Percentiles rank a stretch among this genome's conserved stretches.
phyloP scores from a whole-genome alignment of 1,139 yeast genomes.

The Magnusiomyces tetraspermus region DNA sequence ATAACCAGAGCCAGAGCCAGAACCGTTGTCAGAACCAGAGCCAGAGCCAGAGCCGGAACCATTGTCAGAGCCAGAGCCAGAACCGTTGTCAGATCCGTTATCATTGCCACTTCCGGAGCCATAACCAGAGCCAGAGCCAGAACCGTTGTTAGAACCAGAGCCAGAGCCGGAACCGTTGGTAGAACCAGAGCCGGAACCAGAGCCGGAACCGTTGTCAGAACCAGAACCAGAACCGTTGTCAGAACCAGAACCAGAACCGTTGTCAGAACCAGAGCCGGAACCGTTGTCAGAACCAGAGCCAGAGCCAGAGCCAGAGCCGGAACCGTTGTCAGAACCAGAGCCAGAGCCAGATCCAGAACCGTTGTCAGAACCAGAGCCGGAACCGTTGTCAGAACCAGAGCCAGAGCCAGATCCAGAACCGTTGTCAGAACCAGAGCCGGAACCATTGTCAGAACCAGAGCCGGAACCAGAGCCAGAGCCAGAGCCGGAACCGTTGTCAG shows the following conservation, averaged over 20 bases:
- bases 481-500: neutral
- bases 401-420: neutral
- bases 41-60: slow-evolving; percentile 6
- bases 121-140: slow-evolving; percentile 1
- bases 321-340: neutral
- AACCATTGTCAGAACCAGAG: neutral
- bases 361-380: slow-evolving; percentile 5
- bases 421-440: neutral
- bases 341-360: slow-evolving; percentile 3
- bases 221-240: slow-evolving; percentile 8
- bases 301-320: slow-evolving; percentile 5
- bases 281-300: slow-evolving; percentile 3
- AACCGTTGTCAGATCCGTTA: slow-evolving; percentile 4
- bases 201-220: slow-evolving; percentile 3
- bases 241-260: slow-evolving; percentile 5
- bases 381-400: neutral
- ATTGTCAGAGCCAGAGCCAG: slow-evolving; percentile 6
- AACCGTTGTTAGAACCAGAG: neutral
- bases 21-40: slow-evolving; percentile 1
- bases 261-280: neutral
- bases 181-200: slow-evolving; percentile 6
- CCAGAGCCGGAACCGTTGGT: slow-evolving; percentile 2
- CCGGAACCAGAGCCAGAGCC: neutral
- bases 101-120: slow-evolving; percentile 1
- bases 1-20: slow-evolving; percentile 3